Evolutionary conservation across 1,139 yeast genomes (phyloP), one percentile per base, ranked within the genome.

Genomic region (Yamadazyma triangularis): DNA sequence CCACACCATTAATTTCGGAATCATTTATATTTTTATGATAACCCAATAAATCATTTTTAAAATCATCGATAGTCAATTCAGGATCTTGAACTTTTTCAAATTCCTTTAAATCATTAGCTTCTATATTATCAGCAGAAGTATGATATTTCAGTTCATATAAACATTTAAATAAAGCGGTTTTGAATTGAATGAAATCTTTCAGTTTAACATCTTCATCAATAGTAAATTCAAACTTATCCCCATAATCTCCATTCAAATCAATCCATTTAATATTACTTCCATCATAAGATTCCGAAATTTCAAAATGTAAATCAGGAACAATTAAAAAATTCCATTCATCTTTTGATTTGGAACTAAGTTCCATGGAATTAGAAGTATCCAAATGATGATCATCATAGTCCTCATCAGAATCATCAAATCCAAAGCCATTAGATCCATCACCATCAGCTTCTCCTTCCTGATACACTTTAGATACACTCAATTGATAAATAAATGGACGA

Each of bases 171-270:
- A 87, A 67, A 0, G 78, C 66, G 23, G 62, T 52, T 60, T 84
- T 74, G 51, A 91, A 91, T 27, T 68, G 64, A 19, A 80, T 81
- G 30, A 86, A 69, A 15, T 79, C 79, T 23, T 60, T 63, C 3
- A 60, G 47, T 19, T 79, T 67, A 7, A 81, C 74, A n/a, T 70
- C 69, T 28, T 72, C 73, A 39, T 79, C 87, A 33, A 88, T 74
- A 13, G 83, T 69, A 57, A 87, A 89, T 55, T 87, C 95, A 56
- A 83, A 88, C 38, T 70, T 62, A 50, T 89, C 97, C 11, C 89
- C 96, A n/a, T 69, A 65, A 45, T 87, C 96, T 19, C 95, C 96
- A 30, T 81, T 81, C 31, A 79, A 52, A 45, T 91, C 96, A 15
- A 64, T 64, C 98, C 98, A 91, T 1, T 79, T 68, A 26, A 91